These are phyloP conservation scores for Curvularia hawaiiensis DNA, from an alignment of 2,329 filamentous ascomycete species.

Conservation along the genomic window DNA sequence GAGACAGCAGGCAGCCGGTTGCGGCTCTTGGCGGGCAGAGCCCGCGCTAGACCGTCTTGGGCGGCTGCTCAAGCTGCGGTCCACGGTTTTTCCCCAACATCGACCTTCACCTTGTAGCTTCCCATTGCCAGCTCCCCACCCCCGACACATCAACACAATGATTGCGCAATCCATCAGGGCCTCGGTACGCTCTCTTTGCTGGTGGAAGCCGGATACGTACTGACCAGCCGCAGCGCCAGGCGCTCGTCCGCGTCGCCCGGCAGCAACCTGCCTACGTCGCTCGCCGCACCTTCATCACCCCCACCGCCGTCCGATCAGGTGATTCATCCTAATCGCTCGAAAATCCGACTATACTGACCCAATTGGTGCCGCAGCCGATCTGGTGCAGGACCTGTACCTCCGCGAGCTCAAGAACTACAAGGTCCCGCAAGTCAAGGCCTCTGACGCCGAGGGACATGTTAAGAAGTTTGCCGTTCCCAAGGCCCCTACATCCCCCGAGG, in stretches of 20 bases:
- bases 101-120: constrained; percentile 37
- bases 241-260: constrained; percentile 64
- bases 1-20: constrained; percentile 11
- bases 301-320: constrained; percentile 66
- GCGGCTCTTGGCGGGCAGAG: constrained; percentile 11
- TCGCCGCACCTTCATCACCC: constrained; percentile 68
- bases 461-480: constrained; percentile 83
- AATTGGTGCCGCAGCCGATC: constrained; percentile 71
- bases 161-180: constrained; percentile 66
- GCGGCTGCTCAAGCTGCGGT: constrained; percentile 28
- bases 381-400: constrained; percentile 97
- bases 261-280: constrained; percentile 60
- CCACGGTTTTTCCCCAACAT: constrained; percentile 25
- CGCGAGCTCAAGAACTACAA: constrained; percentile 97
- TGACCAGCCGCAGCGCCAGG: constrained; percentile 59
- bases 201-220: constrained; percentile 17
- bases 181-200: constrained; percentile 55
- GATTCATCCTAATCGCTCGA: constrained; percentile 46
- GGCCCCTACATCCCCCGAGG: constrained; percentile 86
- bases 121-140: constrained; percentile 39
- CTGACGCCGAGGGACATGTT: constrained; percentile 88
- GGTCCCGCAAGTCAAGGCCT: constrained; percentile 78
- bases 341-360: constrained; percentile 32
- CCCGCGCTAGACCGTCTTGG: constrained; percentile 24
- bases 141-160: constrained; percentile 52